Percentiles rank a stretch among this genome's conserved stretches.
These are phyloP conservation scores for Cyberlindnera xishuangbannaensis DNA, from an alignment of 805 yeast genomes.

Conservation along the genomic window DNA sequence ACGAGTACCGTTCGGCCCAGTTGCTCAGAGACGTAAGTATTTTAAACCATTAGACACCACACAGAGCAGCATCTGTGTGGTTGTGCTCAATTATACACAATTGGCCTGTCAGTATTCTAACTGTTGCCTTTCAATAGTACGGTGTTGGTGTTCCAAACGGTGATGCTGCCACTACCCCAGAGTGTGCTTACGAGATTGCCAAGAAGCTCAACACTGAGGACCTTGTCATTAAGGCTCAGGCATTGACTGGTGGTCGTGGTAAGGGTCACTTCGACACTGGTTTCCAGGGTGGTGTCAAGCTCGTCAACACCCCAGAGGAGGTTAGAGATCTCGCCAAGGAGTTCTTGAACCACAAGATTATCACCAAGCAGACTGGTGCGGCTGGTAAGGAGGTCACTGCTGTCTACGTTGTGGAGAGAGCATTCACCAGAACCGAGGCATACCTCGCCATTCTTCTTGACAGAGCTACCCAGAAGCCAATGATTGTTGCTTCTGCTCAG, in stretches of 20 bases:
- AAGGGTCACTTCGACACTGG: conserved; percentile 97
- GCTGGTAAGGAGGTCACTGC: conserved; percentile 97
- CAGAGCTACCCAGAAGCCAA: conserved; percentile 83
- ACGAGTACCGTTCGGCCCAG: conserved; percentile 93
- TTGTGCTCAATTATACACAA: too few relatives aligned
- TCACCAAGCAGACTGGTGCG: conserved; percentile 97
- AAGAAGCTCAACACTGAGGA: conserved; percentile 68
- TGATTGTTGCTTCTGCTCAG: conserved; percentile 92
- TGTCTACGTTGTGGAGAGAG: conserved; percentile 92
- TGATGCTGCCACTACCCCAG: conserved; percentile 82
- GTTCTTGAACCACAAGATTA: conserved; percentile 88
- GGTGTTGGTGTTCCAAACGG: conserved; percentile 92
- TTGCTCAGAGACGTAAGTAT: conserved; percentile 59
- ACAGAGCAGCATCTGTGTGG: too few relatives aligned
- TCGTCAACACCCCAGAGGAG: conserved; percentile 79
- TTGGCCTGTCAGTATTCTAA: too few relatives aligned
- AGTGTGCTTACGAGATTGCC: conserved; percentile 83
- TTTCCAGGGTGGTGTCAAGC: conserved; percentile 92
- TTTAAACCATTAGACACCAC: too few relatives aligned
- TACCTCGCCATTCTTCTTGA: conserved; percentile 93
- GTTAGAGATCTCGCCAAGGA: conserved; percentile 80
- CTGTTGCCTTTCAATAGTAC: too few relatives aligned
- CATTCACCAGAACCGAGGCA: conserved; percentile 90
- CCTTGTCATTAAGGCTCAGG: conserved; percentile 96
- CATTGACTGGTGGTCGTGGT: conserved; percentile 99